These are phyloP conservation scores for Ormosia emarginata DNA, from an alignment of 306 rosid genomes.

Conservation along the genomic window DNA sequence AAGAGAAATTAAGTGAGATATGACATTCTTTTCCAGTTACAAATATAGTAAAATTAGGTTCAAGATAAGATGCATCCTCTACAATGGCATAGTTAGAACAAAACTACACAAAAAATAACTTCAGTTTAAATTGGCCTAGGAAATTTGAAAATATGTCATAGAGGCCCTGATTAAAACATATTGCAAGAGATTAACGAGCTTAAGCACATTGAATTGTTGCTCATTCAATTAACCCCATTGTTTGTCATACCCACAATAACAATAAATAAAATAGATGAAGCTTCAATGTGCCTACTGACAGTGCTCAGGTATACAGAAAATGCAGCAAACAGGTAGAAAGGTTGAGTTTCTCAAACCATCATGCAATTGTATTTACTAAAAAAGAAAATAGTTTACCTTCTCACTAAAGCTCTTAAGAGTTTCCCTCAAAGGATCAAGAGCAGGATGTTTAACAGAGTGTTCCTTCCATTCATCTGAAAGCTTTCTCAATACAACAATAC, in stretches of 20 bases:
- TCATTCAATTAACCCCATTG: neutral
- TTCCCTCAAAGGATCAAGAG: conserved; percentile 36
- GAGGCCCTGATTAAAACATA: neutral
- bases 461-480: conserved; percentile 44
- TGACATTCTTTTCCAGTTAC: neutral
- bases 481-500: conserved; percentile 37
- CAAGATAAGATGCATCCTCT: conserved; percentile 3
- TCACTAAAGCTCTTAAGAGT: conserved; percentile 38
- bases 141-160: neutral
- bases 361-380: neutral
- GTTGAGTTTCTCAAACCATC: neutral
- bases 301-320: neutral
- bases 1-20: conserved; percentile 4
- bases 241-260: neutral
- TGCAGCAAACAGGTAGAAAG: neutral
- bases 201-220: neutral
- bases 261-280: neutral
- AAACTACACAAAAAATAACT: neutral
- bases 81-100: neutral
- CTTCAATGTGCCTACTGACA: neutral
- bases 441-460: conserved; percentile 26
- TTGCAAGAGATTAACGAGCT: neutral
- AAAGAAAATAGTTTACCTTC: conserved; percentile 29
- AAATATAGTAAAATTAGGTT: neutral
- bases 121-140: neutral